Evolutionary conservation across 164 flowering plant genomes (phyloP), one percentile per base, ranked within the genome.

Genomic region (Magnolia changhungtana): DNA sequence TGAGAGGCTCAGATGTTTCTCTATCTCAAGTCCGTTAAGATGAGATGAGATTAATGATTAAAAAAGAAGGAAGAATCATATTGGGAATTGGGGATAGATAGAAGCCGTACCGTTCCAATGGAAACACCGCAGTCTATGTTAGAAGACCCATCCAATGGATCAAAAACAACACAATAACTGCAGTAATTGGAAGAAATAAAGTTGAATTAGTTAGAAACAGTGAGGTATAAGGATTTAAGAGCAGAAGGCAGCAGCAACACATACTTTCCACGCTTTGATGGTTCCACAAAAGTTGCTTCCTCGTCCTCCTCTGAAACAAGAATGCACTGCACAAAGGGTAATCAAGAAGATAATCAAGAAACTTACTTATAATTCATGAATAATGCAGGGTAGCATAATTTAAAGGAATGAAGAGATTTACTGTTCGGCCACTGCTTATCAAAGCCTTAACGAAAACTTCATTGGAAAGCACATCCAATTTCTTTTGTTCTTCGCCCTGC

Each of bases 281-380:
- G 84, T 75, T 91, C 97, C 77, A 96, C 97, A 83, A 94, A 85
- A 18, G 86, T 94, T 59, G 99, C 97, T 79, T 92, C 97, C 79
- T 96, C 99, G 80, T 96, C 99, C 87, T 96, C 99, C 81, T 96
- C 99, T 1, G 99, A 96, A 51, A 96, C 99, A 78, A 96, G 94
- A 77, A 96, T 90, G 83, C 91, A 82, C 99, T 94, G 89, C 72
- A 51, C 63, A 58, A 66, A 67, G 13, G 74, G 13, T 20, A 20
- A 4, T 58, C n/a, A n/a, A n/a, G n/a, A n/a, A n/a, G n/a, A 50
- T 7, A 7, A 23, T 52, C 61, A 55, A 16, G 8, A 69, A 69
- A 13, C 23, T 19, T 37, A 7, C 18, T 14, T 9, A 69, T 49
- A 19, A 69, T 10, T 14, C 8, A 69, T 45, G 11, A 8, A 27